Base-by-base conservation (phyloP, 192 early-diverging fungal genomes). In the Lobosporangium transversale region DNA sequence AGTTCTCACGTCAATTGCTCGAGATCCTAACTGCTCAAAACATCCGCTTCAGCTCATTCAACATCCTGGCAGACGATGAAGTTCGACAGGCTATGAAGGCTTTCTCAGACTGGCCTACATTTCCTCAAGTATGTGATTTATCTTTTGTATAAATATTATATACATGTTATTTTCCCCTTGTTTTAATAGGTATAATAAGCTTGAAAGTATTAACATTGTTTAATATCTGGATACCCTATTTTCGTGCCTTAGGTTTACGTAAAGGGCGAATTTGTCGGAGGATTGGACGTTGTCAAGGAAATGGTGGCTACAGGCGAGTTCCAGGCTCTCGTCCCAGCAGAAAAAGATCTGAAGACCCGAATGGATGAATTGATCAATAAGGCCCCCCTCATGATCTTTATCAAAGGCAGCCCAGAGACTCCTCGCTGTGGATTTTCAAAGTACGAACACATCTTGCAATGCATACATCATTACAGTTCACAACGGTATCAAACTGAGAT, bases 251-350 rank as follows among this genome's bases (percentile, higher is more conserved):
- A 96, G 85, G 90, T 97, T 9, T 98, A 92, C 65, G 87, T 97
- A 63, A 92, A 95, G 71, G 95, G 95, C 58, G 93, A 98, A 81
- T 95, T 98, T 79, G 91, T 97, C 12, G 95, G 96, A 45, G 96
- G 96, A 35, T 88, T 91, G 70, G 95, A 98, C 81, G 94, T 98
- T 67, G 69, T 98, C 65, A 90, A 94, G 43, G 90, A 91, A 68
- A 91, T 98, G 90, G 83, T 93, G 56, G 83, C 91, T 71, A 89
- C 85, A 29, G 94, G 95, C 20, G 94, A 96, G 80, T 91, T 98
- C 68, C 86, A 91, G 36, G 82, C 86, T 43, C 67, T 94, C 53
- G 75, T 97, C 47, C 85, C 89, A 58, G 89, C 94, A 80, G 87
- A 97, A 59, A 88, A 90, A 75, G 87, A 89, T 64, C 80, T 94